Evolutionary conservation across 2,329 filamentous ascomycete species (phyloP), one percentile per base, ranked within the genome.

Genomic region (Alternaria consortialis): DNA sequence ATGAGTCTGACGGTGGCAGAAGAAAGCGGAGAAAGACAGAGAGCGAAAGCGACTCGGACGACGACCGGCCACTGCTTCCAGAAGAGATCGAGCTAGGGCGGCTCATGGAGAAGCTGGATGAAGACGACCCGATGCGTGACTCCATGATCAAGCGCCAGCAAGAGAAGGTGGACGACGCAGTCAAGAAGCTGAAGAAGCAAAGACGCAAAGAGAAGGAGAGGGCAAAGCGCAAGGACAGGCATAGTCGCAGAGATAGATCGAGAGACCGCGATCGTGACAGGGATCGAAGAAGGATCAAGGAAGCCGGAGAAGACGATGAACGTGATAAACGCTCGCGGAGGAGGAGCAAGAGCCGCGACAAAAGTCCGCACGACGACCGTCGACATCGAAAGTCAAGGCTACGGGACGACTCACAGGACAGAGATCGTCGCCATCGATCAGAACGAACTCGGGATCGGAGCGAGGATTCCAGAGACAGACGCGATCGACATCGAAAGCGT

Each of bases 41-140:
- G 80, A 78, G 71, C 47, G 76, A 77, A 40, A 76, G 77, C 64
- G 70, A 76, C 29, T 76, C 73, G 11, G 77, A 82, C 29, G 77
- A 80, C 27, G 81, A 83, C 53, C 82, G 91, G 59, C 90, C 90
- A 2, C 79, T 91, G 82, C 79, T 97, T 11, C 90, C 88, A 62
- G 94, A 97, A 74, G 94, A 98, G 80, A 82, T 84, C 56, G 94
- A 98, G 76, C 80, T 98, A 51, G 87, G 88, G 52, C 85, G 88
- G 44, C 78, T 98, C 57, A 88, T 96, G 53, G 82, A 86, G 55
- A 89, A 94, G 15, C 91, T 96, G 66, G 95, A 98, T 67, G 94
- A 97, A 25, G 94, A 98, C 63, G 95, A 99, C 77, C 95, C 95
- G 0, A 99, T 99, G 95, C 97, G 97, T 80, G 88, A 88, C 37